Conservation (phyloP, 345 rosid genomes). For the Abelmoschus esculentus region DNA sequence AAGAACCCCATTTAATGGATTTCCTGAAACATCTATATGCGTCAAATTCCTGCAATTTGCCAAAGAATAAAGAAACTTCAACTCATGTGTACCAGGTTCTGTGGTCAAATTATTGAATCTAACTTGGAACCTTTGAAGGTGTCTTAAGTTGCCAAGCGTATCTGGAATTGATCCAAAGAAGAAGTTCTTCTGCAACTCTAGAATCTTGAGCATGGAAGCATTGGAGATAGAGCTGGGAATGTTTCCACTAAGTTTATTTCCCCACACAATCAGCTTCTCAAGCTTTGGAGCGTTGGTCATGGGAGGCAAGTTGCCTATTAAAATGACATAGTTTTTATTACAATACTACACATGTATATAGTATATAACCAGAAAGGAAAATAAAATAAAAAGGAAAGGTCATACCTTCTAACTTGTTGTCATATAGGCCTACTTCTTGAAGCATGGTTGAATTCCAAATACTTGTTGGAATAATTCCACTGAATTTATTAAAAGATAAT, state of each 20-base stretch:
- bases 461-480: no score
- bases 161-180: not conserved
- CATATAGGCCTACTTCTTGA: no score
- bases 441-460: no score
- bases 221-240: not conserved
- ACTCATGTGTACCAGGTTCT: not conserved
- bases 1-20: constrained; percentile 6
- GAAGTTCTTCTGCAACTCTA: not conserved
- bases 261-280: not conserved
- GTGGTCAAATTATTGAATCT: not conserved
- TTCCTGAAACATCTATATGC: not conserved
- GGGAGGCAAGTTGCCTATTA: not conserved
- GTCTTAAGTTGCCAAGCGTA: not conserved
- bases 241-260: not conserved
- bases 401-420: no score
- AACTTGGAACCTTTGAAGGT: not conserved
- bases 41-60: not conserved
- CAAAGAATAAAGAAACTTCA: not conserved
- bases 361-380: no score
- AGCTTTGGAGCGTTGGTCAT: not conserved
- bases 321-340: no score
- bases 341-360: no score
- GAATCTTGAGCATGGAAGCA: not conserved
- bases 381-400: no score
- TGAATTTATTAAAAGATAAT: no score